Percentiles rank a stretch among this genome's conserved stretches.
phyloP scores from a whole-genome alignment of 2,329 filamentous ascomycete genomes.

The Annulohypoxylon truncatum region DNA sequence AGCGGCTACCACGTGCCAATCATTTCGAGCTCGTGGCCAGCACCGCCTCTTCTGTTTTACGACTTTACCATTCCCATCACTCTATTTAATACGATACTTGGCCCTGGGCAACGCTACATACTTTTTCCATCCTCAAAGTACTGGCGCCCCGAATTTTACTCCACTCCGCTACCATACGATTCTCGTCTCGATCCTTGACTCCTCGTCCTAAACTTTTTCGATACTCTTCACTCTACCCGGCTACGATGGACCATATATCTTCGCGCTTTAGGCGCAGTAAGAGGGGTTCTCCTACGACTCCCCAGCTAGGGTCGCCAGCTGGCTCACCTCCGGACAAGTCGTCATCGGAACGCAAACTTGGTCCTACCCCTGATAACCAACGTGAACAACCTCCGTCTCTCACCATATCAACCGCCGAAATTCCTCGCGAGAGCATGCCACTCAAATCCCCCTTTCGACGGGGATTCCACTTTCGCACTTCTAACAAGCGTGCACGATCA shows the following conservation, averaged over 20 bases:
- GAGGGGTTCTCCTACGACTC: slow-evolving; percentile 33
- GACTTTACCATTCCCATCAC: not conserved
- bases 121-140: not conserved
- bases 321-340: slow-evolving; percentile 37
- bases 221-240: not conserved
- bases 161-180: not conserved
- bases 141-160: not conserved
- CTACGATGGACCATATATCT: slow-evolving; percentile 45
- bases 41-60: slow-evolving; percentile 5
- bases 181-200: not conserved
- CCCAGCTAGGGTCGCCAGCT: slow-evolving; percentile 16
- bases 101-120: slow-evolving; percentile 1
- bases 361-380: not conserved
- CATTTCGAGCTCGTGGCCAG: slow-evolving; percentile 17
- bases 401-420: slow-evolving; percentile 46
- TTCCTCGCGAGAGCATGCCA: slow-evolving; percentile 35
- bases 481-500: slow-evolving; percentile 62
- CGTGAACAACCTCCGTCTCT: slow-evolving; percentile 41
- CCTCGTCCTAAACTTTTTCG: not conserved
- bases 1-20: slow-evolving; percentile 29
- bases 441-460: slow-evolving; percentile 57
- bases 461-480: slow-evolving; percentile 56
- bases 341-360: slow-evolving; percentile 24
- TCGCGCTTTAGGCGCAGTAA: slow-evolving; percentile 47
- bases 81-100: not conserved